Percentiles rank a stretch among this genome's conserved stretches.
Conservation (phyloP, 1,139 yeast species). For the Scheffersomyces lignicola region DNA sequence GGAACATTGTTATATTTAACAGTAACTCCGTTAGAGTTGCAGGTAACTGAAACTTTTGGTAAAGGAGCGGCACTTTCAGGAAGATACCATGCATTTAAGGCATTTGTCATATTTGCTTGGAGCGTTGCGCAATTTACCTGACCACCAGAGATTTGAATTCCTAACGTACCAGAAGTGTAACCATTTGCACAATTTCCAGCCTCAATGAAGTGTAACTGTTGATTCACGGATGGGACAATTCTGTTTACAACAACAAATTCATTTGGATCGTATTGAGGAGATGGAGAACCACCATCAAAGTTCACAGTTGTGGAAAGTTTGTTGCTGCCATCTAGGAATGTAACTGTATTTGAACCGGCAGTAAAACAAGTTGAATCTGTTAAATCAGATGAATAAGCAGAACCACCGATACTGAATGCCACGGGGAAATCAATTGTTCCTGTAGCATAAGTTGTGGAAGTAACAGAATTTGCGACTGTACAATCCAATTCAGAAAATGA, state of each 20-base stretch:
- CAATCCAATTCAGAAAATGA: constrained; percentile 24
- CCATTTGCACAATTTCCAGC: constrained; percentile 27
- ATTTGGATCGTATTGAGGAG: constrained; percentile 1
- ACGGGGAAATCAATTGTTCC: constrained; percentile 23
- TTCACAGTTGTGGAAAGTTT: constrained; percentile 15
- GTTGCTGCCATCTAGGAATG: constrained; percentile 28
- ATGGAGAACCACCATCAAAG: constrained; percentile 10
- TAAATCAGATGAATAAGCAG: constrained; percentile 18
- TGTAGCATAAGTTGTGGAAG: constrained; percentile 4
- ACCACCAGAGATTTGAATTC: constrained; percentile 10
- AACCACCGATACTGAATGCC: constrained; percentile 25
- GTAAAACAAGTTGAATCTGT: constrained; percentile 7
- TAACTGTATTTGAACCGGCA: constrained; percentile 22
- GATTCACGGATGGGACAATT: constrained; percentile 16
- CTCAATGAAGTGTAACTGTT: constrained; percentile 16
- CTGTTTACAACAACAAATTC: constrained; percentile 11
- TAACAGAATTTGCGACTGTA: constrained; percentile 16
- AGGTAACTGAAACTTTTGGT: constrained; percentile 12
- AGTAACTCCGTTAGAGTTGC: constrained; percentile 14
- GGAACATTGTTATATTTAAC: constrained; percentile 25
- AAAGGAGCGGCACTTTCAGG: constrained; percentile 13
- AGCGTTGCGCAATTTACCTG: constrained; percentile 20
- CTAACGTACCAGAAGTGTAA: constrained; percentile 23
- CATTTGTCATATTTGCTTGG: constrained; percentile 19
- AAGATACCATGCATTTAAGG: constrained; percentile 20